Percentiles rank a stretch among this genome's conserved stretches.
Conservation (phyloP, 1,139 yeast genomes). For the Blastobotrys illinoisensis region DNA sequence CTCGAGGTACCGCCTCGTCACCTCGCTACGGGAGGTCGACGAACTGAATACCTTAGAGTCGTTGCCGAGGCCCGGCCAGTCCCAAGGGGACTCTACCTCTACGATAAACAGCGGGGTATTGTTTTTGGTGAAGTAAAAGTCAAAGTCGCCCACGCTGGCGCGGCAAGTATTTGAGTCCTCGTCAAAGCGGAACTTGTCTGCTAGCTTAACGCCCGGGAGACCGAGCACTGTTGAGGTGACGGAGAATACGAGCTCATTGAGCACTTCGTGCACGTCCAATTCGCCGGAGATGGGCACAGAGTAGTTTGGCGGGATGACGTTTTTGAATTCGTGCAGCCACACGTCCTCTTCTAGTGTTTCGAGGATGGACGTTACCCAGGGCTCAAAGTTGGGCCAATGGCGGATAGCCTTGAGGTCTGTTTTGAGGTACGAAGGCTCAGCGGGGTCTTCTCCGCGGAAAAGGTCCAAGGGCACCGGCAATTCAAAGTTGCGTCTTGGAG, state of each 20-base stretch:
- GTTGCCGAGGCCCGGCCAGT: conserved; percentile 9
- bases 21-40: background rate
- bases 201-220: background rate
- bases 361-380: conserved; percentile 10
- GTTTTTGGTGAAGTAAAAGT: background rate
- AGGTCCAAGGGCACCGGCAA: conserved; percentile 11
- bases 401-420: conserved; percentile 8
- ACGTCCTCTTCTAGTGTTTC: conserved; percentile 5
- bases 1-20: conserved; percentile 5
- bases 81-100: conserved; percentile 9
- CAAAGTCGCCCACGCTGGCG: conserved; percentile 6
- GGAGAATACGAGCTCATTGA: conserved; percentile 5
- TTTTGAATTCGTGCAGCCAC: conserved; percentile 5
- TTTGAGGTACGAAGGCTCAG: conserved; percentile 2
- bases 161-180: background rate
- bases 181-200: background rate
- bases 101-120: conserved; percentile 6
- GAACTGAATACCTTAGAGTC: background rate
- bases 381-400: conserved; percentile 10
- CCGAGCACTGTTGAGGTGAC: background rate
- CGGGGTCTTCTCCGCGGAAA: background rate
- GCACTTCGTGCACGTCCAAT: conserved; percentile 7
- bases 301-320: conserved; percentile 6
- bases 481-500: conserved; percentile 6
- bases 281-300: conserved; percentile 5